Evolutionary conservation across 2,329 filamentous ascomycete species (phyloP).

Genomic region (Colletotrichum sp.): DNA sequence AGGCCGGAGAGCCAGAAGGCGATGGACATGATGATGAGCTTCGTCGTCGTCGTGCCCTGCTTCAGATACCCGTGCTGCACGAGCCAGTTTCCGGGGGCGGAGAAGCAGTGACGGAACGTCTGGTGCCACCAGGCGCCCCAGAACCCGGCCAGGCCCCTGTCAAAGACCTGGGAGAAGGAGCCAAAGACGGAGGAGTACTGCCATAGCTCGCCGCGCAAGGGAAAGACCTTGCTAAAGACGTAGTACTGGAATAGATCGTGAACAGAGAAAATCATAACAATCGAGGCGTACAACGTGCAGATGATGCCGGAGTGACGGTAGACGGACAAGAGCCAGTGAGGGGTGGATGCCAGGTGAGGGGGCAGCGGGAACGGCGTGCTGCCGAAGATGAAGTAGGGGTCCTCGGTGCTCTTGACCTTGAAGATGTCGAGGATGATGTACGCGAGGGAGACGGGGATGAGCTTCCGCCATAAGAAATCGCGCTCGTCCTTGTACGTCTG

Average conservation of each 20-base stretch:
- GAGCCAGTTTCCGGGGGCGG: constrained; percentile 60
- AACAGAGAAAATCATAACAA: constrained; percentile 65
- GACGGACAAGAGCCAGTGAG: constrained; percentile 49
- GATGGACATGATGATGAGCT: constrained; percentile 41
- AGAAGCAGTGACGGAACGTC: constrained; percentile 77
- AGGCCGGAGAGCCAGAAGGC: constrained; percentile 72
- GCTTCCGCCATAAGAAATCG: constrained; percentile 48
- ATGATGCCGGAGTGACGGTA: constrained; percentile 64
- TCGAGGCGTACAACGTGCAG: constrained; percentile 60
- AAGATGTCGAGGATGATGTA: constrained; percentile 75
- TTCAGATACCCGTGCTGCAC: constrained; percentile 41
- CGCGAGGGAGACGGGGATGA: constrained; percentile 52
- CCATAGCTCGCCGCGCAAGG: constrained; percentile 55
- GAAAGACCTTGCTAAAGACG: constrained; percentile 55
- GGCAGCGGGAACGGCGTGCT: constrained; percentile 44
- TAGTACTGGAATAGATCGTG: constrained; percentile 62
- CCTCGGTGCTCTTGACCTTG: constrained; percentile 72
- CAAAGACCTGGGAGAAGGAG: constrained; percentile 56
- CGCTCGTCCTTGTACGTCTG: constrained; percentile 43
- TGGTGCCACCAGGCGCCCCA: constrained; percentile 95
- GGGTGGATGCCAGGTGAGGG: constrained; percentile 44
- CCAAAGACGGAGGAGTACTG: constrained; percentile 62
- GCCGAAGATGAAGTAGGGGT: constrained; percentile 76
- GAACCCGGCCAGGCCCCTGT: constrained; percentile 77
- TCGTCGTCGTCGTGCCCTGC: constrained; percentile 31